phyloP scores from a whole-genome alignment of 208 protist species.

The Wallacemonas rigidus region DNA sequence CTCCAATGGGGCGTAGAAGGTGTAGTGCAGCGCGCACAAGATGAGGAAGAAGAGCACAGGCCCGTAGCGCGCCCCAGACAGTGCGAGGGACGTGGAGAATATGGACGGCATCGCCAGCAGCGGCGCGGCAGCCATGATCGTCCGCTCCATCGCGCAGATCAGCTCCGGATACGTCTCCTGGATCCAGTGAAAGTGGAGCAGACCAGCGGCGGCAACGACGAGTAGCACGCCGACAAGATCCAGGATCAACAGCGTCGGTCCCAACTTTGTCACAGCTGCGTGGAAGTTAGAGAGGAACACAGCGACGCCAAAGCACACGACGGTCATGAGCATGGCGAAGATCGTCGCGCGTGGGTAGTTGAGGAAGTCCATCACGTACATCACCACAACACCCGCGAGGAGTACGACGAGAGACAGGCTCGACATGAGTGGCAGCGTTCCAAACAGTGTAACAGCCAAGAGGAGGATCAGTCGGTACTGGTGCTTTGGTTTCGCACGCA shows the following conservation, averaged over 20 bases:
- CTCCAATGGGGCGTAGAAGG: slow-evolving; percentile 72
- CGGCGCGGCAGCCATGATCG: slow-evolving; percentile 61
- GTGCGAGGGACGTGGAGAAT: slow-evolving; percentile 59
- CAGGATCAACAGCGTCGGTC: slow-evolving; percentile 67
- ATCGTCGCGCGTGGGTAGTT: slow-evolving; percentile 63
- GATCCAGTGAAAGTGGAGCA: slow-evolving; percentile 86
- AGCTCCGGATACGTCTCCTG: slow-evolving; percentile 74
- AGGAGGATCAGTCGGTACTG: slow-evolving; percentile 44
- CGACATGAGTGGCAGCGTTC: slow-evolving; percentile 80
- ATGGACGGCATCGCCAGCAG: slow-evolving; percentile 69
- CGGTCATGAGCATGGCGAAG: slow-evolving; percentile 47
- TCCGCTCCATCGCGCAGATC: slow-evolving; percentile 67
- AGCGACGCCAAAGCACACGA: slow-evolving; percentile 40
- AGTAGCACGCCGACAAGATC: slow-evolving; percentile 48
- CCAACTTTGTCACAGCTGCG: slow-evolving; percentile 49
- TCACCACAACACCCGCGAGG: slow-evolving; percentile 58
- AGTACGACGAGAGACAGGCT: slow-evolving; percentile 59
- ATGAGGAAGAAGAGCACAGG: slow-evolving; percentile 60
- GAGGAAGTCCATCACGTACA: slow-evolving; percentile 84
- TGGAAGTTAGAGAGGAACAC: slow-evolving; percentile 80
- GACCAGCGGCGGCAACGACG: slow-evolving; percentile 34
- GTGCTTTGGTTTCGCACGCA: slow-evolving; percentile 26
- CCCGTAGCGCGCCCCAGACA: slow-evolving; percentile 68
- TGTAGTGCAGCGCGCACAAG: slow-evolving; percentile 64
- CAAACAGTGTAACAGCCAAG: slow-evolving; percentile 60